phyloP scores from a whole-genome alignment of 139 green algal species.

The Protoeuglena noctilucae region DNA sequence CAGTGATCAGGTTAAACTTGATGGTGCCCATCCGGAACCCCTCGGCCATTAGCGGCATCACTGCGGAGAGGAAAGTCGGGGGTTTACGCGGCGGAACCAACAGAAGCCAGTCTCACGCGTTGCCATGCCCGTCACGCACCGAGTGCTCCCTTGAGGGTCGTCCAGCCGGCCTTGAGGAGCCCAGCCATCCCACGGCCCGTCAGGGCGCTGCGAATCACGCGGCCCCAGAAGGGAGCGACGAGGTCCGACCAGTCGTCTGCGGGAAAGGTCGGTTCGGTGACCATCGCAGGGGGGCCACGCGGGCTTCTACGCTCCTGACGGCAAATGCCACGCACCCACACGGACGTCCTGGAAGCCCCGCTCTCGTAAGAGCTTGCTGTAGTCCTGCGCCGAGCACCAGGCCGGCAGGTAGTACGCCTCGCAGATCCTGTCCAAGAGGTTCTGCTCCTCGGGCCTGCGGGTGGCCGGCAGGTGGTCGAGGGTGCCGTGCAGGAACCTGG shows the following conservation, averaged over 20 bases:
- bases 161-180: constrained; percentile 66
- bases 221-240: constrained; percentile 86
- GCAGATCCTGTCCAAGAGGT: constrained; percentile 79
- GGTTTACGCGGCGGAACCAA: not conserved
- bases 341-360: constrained; percentile 23
- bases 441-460: constrained; percentile 31
- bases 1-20: constrained; percentile 91
- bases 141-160: constrained; percentile 47
- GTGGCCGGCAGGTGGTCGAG: not conserved
- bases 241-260: constrained; percentile 74
- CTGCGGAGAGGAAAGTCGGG: constrained; percentile 24
- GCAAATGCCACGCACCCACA: constrained; percentile 1
- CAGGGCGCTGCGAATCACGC: constrained; percentile 74
- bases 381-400: constrained; percentile 86
- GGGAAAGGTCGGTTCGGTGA: too few relatives aligned
- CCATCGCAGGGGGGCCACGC: too few relatives aligned
- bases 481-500: not conserved
- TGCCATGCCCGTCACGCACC: not conserved
- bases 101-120: not conserved
- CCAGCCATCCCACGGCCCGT: constrained; percentile 51
- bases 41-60: constrained; percentile 87
- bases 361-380: constrained; percentile 46
- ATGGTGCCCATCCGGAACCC: constrained; percentile 77
- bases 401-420: constrained; percentile 92
- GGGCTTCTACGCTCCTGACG: too few relatives aligned